Base-by-base conservation (phyloP, 1,284 basidiomycete species). In the Anthracocystis walkeri region DNA sequence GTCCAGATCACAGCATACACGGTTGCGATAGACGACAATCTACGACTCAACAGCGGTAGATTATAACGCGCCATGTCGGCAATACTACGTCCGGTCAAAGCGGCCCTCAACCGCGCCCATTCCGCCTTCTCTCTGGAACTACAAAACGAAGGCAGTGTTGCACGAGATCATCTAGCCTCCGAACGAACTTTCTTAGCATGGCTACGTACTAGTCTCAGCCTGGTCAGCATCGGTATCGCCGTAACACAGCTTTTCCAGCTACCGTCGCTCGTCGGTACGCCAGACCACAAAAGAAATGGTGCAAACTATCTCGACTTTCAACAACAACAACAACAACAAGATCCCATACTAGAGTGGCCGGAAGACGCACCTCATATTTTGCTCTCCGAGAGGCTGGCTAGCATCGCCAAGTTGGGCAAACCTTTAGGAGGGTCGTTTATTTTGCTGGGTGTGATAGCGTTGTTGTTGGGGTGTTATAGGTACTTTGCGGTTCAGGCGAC, bases 101-200 rank as follows among this genome's bases (percentile, higher is more conserved):
- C 65, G 7, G 50, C 65, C 1, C n/a, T 67, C 16, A 45, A 51
- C 7, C 60, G 71, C 7, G 45, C 53, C 3, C 58, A 74, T 14
- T 45, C 49, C 31, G 65, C 65, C 7, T 68, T 71, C 56, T 72
- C 53, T 50, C 69, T 68, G 14, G 75, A 80, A 48, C 65, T 82
- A 31, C 67, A 81, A 44, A 82, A 82, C 64, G 79, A 80, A 60
- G 85, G 85, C 14, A 81, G 78, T 40, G 85, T 86, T 38, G 85
- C 84, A 8, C 61, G 84, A 16, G 85, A 86, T 41, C 85, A 85
- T 53, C 68, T 85, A 3, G 85, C 84, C 6, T 75, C 80, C 12
- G 85, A 85, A 66, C 59, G 85, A 10, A 86, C 85, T 18, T 86
- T 80, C 46, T 61, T 86, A 7, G 85, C 85, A 38, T 86, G 85